Conservation (phyloP, 1,284 basidiomycete genomes). For the Sparassis latifolia region DNA sequence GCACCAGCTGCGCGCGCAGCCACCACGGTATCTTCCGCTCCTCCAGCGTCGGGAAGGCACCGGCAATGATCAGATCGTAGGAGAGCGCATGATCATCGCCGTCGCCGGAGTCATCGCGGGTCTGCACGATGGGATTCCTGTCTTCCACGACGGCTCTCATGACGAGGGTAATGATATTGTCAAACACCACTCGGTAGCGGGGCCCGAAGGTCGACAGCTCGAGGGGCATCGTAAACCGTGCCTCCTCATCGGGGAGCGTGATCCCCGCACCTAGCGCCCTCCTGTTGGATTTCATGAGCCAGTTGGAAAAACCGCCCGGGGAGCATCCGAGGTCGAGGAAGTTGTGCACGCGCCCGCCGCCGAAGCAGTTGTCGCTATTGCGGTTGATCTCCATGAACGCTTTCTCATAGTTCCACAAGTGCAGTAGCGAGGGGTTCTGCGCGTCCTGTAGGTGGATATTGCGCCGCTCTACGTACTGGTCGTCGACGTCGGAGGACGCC, state of each 20-base stretch:
- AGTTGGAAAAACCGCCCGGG: constrained; percentile 17
- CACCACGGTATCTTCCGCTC: constrained; percentile 3
- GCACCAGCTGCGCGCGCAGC: constrained; percentile 3
- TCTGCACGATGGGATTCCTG: not conserved
- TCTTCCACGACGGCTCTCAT: not conserved
- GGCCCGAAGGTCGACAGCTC: not conserved
- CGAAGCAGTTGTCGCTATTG: not conserved
- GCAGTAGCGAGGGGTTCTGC: not conserved
- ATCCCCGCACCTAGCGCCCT: constrained; percentile 11
- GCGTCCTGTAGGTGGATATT: not conserved
- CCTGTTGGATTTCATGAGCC: constrained; percentile 12
- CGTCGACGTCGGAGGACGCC: constrained; percentile 4
- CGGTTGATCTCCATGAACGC: constrained; percentile 6
- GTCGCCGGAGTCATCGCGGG: not conserved
- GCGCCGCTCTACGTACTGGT: constrained; percentile 1
- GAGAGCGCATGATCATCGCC: not conserved
- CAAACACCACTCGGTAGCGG: constrained; percentile 6
- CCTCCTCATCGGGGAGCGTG: constrained; percentile 12
- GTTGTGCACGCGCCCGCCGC: constrained; percentile 5
- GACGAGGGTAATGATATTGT: constrained; percentile 7
- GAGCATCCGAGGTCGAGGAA: constrained; percentile 19
- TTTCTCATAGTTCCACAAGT: constrained; percentile 1
- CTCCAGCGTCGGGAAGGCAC: constrained; percentile 11
- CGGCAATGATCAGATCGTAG: constrained; percentile 15
- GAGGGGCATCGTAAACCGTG: constrained; percentile 3